These are phyloP conservation scores for Dipodascopsis tothii DNA, from an alignment of 805 yeast genomes.

Conservation along the genomic window DNA sequence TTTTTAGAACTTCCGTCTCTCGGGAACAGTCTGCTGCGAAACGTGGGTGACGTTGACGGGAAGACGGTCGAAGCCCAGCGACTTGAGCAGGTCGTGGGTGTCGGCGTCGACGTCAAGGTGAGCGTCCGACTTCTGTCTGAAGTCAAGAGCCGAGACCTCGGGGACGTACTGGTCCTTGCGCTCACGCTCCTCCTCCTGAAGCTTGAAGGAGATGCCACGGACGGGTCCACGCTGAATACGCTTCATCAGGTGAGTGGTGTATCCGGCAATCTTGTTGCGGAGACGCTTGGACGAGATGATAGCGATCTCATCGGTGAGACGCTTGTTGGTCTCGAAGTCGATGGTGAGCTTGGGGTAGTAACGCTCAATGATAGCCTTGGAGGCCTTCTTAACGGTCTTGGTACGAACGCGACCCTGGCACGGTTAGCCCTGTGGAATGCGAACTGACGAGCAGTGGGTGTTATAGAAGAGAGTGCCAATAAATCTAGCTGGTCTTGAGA, in stretches of 20 bases:
- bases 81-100: conserved; percentile 89
- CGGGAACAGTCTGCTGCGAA: conserved; percentile 62
- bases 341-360: conserved; percentile 99
- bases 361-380: conserved; percentile 98
- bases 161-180: conserved; percentile 99
- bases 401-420: conserved; percentile 99
- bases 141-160: conserved; percentile 98
- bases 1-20: conserved; percentile 44
- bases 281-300: conserved; percentile 98
- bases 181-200: conserved; percentile 99
- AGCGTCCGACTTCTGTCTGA: conserved; percentile 81
- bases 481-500: no score
- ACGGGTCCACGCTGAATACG: conserved; percentile 99
- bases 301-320: conserved; percentile 97
- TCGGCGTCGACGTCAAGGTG: conserved; percentile 95
- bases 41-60: conserved; percentile 79
- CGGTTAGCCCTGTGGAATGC: no score
- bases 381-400: conserved; percentile 99
- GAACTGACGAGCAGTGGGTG: no score
- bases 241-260: conserved; percentile 99
- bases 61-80: conserved; percentile 68
- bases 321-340: conserved; percentile 99
- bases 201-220: conserved; percentile 99
- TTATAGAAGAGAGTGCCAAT: no score
- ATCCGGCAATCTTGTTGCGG: conserved; percentile 99